phyloP scores from a whole-genome alignment of 176 grass and related monocot genomes.

The Bonia amplexicaulis region DNA sequence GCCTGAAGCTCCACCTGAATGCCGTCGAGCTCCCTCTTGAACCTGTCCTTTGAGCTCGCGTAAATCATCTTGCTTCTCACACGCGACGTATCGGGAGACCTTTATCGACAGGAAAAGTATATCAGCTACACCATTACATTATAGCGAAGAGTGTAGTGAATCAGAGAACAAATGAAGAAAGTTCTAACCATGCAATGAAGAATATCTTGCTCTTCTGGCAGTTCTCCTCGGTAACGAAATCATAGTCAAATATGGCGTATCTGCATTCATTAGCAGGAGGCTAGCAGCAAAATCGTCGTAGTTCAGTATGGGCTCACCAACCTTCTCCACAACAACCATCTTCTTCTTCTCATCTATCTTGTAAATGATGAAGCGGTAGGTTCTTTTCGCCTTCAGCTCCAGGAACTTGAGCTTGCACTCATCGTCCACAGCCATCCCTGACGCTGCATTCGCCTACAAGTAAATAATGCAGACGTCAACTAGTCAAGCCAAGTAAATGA shows the following conservation, averaged over 20 bases:
- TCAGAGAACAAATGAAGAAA: not conserved
- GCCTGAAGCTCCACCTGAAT: constrained; percentile 55
- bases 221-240: constrained; percentile 55
- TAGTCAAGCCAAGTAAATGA: not conserved
- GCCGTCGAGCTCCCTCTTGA: constrained; percentile 54
- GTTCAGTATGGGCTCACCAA: constrained; percentile 38
- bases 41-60: constrained; percentile 52
- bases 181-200: constrained; percentile 38
- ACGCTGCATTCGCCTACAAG: constrained; percentile 49
- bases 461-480: not conserved
- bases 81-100: constrained; percentile 39
- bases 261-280: constrained; percentile 53
- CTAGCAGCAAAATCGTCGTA: constrained; percentile 46
- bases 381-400: constrained; percentile 66
- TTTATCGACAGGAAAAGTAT: not conserved
- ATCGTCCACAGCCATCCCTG: constrained; percentile 63
- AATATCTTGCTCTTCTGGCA: constrained; percentile 65
- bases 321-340: constrained; percentile 57
- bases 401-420: constrained; percentile 64
- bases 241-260: constrained; percentile 64
- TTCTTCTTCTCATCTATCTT: constrained; percentile 75
- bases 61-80: constrained; percentile 60
- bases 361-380: constrained; percentile 67
- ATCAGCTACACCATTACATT: not conserved
- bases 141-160: not conserved